Conservation (phyloP, 2,329 filamentous ascomycete genomes). For the Talaromyces sp. region DNA sequence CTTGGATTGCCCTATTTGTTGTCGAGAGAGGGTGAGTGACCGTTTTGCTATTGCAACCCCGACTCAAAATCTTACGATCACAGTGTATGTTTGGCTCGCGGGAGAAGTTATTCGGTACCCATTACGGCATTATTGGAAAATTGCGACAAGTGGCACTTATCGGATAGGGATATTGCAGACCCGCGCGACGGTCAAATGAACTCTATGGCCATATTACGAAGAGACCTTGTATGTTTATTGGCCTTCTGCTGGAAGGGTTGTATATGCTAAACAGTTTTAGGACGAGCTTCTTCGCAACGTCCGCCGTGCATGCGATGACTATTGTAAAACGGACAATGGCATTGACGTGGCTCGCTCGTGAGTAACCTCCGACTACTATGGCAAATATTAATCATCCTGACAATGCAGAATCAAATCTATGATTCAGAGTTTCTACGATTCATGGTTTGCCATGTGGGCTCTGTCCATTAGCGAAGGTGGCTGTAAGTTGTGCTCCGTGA, state of each 20-base stretch:
- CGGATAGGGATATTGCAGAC: conserved; percentile 55
- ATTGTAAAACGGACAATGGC: conserved; percentile 31
- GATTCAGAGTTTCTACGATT: conserved; percentile 63
- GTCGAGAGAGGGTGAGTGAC: conserved; percentile 59
- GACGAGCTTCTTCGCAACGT: conserved; percentile 33
- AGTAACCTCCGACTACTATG: conserved; percentile 16
- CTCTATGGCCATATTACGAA: conserved; percentile 65
- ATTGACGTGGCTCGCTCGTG: conserved; percentile 34
- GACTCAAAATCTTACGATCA: conserved; percentile 18
- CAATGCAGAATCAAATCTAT: conserved; percentile 50
- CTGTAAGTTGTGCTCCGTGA: conserved; percentile 33
- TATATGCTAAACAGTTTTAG: conserved; percentile 21
- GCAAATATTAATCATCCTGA: conserved; percentile 15
- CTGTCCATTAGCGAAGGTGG: conserved; percentile 54
- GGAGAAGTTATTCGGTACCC: conserved; percentile 65
- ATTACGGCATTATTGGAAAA: conserved; percentile 62
- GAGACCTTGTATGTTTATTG: conserved; percentile 55
- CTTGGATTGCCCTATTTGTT: conserved; percentile 69
- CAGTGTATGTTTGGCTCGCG: conserved; percentile 65
- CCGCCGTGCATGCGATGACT: conserved; percentile 37
- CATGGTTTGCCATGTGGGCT: conserved; percentile 63
- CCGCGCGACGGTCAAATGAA: conserved; percentile 66
- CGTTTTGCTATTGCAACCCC: background rate
- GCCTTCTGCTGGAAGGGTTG: conserved; percentile 22
- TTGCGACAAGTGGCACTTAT: conserved; percentile 65